Base-by-base conservation (phyloP, 1,139 yeast genomes). In the Kurtzmaniella quercitrusa region DNA sequence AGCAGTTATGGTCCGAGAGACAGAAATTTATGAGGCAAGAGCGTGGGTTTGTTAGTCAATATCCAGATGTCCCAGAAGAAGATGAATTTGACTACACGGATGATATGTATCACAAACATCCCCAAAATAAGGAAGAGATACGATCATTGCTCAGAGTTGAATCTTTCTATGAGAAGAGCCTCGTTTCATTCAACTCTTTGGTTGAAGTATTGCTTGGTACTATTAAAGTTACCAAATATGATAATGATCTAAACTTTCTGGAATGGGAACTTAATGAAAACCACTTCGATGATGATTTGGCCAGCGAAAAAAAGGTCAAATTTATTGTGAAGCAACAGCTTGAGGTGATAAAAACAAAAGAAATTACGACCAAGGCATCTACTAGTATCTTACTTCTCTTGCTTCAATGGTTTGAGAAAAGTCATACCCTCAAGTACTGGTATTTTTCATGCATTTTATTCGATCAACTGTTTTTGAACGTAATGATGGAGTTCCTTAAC, bases 391-490 rank as follows among this genome's bases (percentile, higher is more conserved):
- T 89, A 1, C 54, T 68, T 6, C 53, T 78, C 16, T 58, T 93
- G 24, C 60, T 84, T 29, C 75, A 75, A 53, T 93, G 98, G 97
- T 84, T 89, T 59, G 86, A 85, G 55, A 63, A 75, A 11, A 84
- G 81, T 42, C 96, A 93, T 60, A 68, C 89, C 1, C 62, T 90
- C 51, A 91, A 91, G 59, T 82, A 76, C 57, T 95, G 90, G 59
- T 87, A 84, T 56, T 65, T 93, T 12, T 65, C 85, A 1, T 77
- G 89, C 0, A 59, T 93, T 21, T 59, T 93, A 34, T 86, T 85
- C 60, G 98, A 94, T 59, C 77, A 84, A 9, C 79, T 81, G 45
- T 81, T 71, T 53, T 75, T 82, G 46, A 65, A 72, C n/a, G 62
- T 53, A 23, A 56, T 58, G 40, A 68, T 66, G 57, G 68, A 76